Conservation (phyloP, 2,329 filamentous ascomycete genomes). For the Botrytis byssoidea region DNA sequence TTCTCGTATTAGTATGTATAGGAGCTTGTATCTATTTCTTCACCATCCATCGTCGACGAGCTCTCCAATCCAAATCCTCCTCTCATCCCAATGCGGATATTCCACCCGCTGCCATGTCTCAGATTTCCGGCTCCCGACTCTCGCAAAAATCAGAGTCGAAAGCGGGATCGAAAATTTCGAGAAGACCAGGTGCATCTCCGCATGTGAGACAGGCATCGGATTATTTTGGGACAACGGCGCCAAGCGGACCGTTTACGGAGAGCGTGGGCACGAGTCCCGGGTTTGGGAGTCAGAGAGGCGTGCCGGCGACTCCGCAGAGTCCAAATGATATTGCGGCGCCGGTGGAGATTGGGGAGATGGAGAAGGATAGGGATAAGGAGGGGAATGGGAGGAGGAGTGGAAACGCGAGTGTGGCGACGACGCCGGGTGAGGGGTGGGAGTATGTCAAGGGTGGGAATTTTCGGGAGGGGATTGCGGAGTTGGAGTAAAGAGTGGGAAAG, state of each 20-base stretch:
- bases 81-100: neutral
- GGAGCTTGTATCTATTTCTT: slow-evolving; percentile 50
- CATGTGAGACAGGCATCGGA: slow-evolving; percentile 23
- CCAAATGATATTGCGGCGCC: slow-evolving; percentile 52
- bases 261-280: slow-evolving; percentile 38
- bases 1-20: slow-evolving; percentile 46
- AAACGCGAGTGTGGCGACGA: neutral
- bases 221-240: slow-evolving; percentile 41
- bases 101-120: slow-evolving; percentile 26
- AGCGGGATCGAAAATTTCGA: neutral
- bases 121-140: slow-evolving; percentile 18
- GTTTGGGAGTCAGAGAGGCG: slow-evolving; percentile 35
- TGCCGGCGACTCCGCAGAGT: slow-evolving; percentile 46
- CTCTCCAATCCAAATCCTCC: slow-evolving; percentile 20
- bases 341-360: slow-evolving; percentile 51
- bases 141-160: neutral
- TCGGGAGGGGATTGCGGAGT: neutral
- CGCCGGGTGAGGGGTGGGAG: neutral
- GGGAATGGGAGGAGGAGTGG: slow-evolving; percentile 37
- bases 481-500: neutral
- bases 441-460: neutral
- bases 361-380: no score
- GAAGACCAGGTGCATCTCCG: neutral
- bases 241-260: slow-evolving; percentile 45
- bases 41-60: slow-evolving; percentile 42